Percentiles rank a stretch among this genome's conserved stretches.
phyloP scores from a whole-genome alignment of 164 flowering plant genomes.

The Tinospora cordifolia region DNA sequence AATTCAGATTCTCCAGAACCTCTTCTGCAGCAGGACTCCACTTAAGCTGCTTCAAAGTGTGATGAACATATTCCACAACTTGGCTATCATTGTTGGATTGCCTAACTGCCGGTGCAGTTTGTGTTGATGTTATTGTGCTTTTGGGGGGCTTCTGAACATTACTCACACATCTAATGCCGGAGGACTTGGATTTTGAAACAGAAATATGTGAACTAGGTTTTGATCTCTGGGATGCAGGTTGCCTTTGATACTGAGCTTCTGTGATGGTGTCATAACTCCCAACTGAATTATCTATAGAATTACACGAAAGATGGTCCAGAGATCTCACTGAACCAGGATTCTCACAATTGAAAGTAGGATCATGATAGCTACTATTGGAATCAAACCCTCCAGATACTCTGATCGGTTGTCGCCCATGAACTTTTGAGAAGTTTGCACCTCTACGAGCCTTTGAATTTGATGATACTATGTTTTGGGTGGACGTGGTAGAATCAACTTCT shows the following conservation, averaged over 20 bases:
- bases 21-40: conserved; percentile 83
- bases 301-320: conserved; percentile 22
- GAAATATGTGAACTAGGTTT: conserved; percentile 25
- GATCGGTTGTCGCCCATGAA: conserved; percentile 31
- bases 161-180: conserved; percentile 13
- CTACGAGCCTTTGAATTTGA: conserved; percentile 36
- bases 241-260: conserved; percentile 28
- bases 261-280: conserved; percentile 21
- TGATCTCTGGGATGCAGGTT: conserved; percentile 30
- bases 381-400: conserved; percentile 22
- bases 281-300: conserved; percentile 23
- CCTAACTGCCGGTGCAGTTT: conserved; percentile 25
- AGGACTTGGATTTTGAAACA: conserved; percentile 22
- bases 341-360: conserved; percentile 29
- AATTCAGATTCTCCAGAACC: conserved; percentile 59
- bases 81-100: conserved; percentile 27
- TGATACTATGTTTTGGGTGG: conserved; percentile 32
- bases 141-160: conserved; percentile 28
- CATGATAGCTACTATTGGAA: conserved; percentile 19
- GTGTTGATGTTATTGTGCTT: conserved; percentile 24
- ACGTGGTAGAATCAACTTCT: conserved; percentile 45
- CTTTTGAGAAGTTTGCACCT: conserved; percentile 31
- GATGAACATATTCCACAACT: conserved; percentile 42
- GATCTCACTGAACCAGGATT: conserved; percentile 25
- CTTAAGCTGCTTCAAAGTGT: conserved; percentile 36